These are phyloP conservation scores for Citrus reticulata DNA, from an alignment of 345 rosid species.

Conservation along the genomic window DNA sequence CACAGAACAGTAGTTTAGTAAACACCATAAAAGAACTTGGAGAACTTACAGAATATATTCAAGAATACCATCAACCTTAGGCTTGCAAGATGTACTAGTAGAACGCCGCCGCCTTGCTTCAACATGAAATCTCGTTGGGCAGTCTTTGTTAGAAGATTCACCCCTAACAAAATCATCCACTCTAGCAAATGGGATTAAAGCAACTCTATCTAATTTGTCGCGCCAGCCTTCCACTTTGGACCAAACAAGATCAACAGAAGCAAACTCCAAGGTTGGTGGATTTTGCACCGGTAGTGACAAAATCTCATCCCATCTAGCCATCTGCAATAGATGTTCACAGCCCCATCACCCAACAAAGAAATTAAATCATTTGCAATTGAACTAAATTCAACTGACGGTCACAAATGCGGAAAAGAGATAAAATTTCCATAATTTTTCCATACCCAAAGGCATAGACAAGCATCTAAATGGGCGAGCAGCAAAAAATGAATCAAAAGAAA, in stretches of 20 bases:
- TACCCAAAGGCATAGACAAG: not conserved
- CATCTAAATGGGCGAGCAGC: not conserved
- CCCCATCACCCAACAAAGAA: not conserved
- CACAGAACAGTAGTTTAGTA: not conserved
- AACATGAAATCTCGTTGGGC: constrained; percentile 92
- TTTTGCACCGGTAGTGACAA: constrained; percentile 88
- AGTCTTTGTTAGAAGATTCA: constrained; percentile 73
- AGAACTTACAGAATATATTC: constrained; percentile 87
- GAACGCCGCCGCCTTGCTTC: constrained; percentile 83
- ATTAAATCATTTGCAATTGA: not conserved
- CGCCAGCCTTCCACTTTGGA: constrained; percentile 96
- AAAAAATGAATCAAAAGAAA: not conserved
- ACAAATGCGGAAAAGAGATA: not conserved
- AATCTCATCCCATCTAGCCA: constrained; percentile 98
- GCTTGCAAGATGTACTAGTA: constrained; percentile 54
- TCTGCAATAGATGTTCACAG: constrained; percentile 33
- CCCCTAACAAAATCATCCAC: constrained; percentile 95
- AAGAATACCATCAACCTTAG: constrained; percentile 92
- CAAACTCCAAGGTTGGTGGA: constrained; percentile 76
- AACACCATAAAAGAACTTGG: constrained; percentile 12
- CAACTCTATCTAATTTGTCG: constrained; percentile 83
- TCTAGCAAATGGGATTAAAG: constrained; percentile 85
- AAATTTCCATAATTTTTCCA: not conserved
- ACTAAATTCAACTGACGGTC: not conserved
- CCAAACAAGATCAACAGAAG: constrained; percentile 80